phyloP scores from a whole-genome alignment of 257 asterid genomes.

The Sherardia arvensis region DNA sequence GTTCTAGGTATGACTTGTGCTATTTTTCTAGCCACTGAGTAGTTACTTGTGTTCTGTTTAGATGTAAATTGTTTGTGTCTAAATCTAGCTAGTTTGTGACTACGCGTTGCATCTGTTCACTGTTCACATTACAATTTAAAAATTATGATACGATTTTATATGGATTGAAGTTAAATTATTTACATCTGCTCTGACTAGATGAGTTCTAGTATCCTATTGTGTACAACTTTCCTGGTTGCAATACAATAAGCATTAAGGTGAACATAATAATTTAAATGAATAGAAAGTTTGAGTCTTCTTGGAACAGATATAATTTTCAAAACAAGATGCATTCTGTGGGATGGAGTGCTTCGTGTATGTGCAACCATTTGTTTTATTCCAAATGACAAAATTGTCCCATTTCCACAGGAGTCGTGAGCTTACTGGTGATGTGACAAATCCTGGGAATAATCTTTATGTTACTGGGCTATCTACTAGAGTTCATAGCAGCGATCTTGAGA shows the following conservation, averaged over 20 bases:
- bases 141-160: too few species aligned
- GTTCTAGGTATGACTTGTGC: slow-evolving; percentile 17
- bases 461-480: slow-evolving; percentile 39
- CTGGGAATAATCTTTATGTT: slow-evolving; percentile 36
- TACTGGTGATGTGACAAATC: slow-evolving; percentile 19
- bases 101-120: neutral
- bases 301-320: neutral
- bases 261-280: neutral
- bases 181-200: too few species aligned
- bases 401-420: slow-evolving; percentile 22
- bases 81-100: neutral
- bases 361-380: neutral
- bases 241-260: neutral
- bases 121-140: neutral
- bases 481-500: slow-evolving; percentile 28
- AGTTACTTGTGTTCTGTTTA: neutral
- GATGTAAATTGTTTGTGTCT: neutral
- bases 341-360: neutral
- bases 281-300: neutral
- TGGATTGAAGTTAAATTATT: too few species aligned
- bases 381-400: slow-evolving; percentile 1
- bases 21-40: neutral
- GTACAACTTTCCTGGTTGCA: neutral
- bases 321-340: neutral
- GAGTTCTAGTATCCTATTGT: neutral